phyloP scores from a whole-genome alignment of 768 basidiomycete species.

The Leccinum boreale region DNA sequence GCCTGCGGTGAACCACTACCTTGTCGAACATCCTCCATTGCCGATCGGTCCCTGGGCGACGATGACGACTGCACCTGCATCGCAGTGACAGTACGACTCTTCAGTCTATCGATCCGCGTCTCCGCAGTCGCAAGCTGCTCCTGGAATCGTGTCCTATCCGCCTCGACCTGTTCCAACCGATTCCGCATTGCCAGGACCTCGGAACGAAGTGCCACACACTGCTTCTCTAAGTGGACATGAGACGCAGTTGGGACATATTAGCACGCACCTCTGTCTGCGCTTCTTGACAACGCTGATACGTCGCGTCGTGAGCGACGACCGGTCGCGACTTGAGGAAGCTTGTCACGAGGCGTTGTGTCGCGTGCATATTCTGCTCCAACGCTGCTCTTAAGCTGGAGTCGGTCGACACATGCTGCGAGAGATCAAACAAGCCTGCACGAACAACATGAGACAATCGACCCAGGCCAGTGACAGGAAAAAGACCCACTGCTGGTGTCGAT shows the following conservation, averaged over 20 bases:
- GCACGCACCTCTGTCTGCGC: constrained; percentile 58
- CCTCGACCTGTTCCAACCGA: constrained; percentile 48
- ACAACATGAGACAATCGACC: not conserved
- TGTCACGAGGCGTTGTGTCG: constrained; percentile 57
- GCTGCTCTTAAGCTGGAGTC: constrained; percentile 36
- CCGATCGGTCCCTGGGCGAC: constrained; percentile 30
- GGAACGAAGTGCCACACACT: constrained; percentile 60
- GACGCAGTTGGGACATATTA: not conserved
- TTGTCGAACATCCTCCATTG: constrained; percentile 25
- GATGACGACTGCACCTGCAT: constrained; percentile 40
- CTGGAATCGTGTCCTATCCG: constrained; percentile 46
- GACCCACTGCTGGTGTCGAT: constrained; percentile 41
- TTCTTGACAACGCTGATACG: constrained; percentile 47
- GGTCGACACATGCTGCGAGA: constrained; percentile 30
- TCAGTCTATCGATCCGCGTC: constrained; percentile 58
- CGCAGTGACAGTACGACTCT: constrained; percentile 51
- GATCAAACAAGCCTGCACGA: constrained; percentile 28
- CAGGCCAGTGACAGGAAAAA: not conserved
- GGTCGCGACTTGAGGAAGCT: constrained; percentile 45
- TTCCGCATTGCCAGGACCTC: constrained; percentile 50
- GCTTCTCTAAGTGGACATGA: constrained; percentile 11
- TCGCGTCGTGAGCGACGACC: constrained; percentile 34
- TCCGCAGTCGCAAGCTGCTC: constrained; percentile 54
- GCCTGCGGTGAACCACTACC: constrained; percentile 45
- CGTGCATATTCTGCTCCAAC: constrained; percentile 52